phyloP scores from a whole-genome alignment of 371 early-diverging fungal species.

The Mucor sp. region DNA sequence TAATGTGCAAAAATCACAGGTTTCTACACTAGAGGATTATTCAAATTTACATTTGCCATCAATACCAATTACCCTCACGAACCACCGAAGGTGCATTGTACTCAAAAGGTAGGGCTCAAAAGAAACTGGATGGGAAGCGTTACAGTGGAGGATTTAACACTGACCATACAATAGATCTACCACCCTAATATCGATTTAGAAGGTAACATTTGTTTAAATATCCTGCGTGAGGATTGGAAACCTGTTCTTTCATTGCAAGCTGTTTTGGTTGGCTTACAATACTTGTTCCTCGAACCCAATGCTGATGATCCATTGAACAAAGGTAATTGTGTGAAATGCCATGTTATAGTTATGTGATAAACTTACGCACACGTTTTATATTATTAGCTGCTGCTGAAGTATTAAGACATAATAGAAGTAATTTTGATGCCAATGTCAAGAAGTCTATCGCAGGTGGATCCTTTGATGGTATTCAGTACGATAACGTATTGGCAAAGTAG shows the following conservation, averaged over 20 bases:
- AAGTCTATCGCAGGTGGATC: conserved; percentile 72
- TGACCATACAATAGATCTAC: conserved; percentile 66
- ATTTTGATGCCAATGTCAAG: conserved; percentile 73
- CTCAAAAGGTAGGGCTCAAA: conserved; percentile 71
- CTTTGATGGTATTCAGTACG: conserved; percentile 66
- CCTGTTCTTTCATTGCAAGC: conserved; percentile 98
- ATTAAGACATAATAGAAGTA: conserved; percentile 62
- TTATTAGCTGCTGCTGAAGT: conserved; percentile 76
- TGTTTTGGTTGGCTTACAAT: conserved; percentile 94
- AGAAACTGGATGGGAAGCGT: neutral
- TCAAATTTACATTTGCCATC: conserved; percentile 90
- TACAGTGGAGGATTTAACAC: neutral
- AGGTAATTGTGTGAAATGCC: conserved; percentile 34
- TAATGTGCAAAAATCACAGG: conserved; percentile 50
- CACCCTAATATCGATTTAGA: conserved; percentile 99
- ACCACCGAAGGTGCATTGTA: conserved; percentile 97
- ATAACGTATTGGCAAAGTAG: conserved; percentile 49
- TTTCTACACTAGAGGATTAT: conserved; percentile 94
- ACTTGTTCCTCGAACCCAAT: conserved; percentile 97
- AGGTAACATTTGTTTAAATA: conserved; percentile 98
- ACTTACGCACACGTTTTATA: neutral
- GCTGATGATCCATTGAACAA: conserved; percentile 99
- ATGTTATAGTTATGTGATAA: neutral
- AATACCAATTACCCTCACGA: conserved; percentile 97
- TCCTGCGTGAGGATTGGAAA: conserved; percentile 99